These are phyloP conservation scores for Penicillium sp. DNA, from an alignment of 2,329 filamentous ascomycete genomes.

Conservation along the genomic window DNA sequence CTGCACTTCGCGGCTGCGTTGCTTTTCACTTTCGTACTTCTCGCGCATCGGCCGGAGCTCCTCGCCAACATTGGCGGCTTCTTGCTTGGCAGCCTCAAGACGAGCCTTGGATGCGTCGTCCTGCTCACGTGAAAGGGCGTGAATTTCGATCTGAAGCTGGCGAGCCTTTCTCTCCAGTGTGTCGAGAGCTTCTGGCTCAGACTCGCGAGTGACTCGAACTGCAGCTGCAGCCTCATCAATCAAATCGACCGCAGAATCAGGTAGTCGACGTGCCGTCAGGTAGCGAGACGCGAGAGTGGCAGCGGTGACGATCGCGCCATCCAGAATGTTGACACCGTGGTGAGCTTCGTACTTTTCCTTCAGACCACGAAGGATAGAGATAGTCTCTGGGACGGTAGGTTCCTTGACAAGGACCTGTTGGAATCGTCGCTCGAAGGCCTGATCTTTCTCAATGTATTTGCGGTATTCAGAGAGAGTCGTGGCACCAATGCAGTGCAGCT, in stretches of 20 bases:
- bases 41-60: conserved; percentile 84
- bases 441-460: conserved; percentile 98
- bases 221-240: conserved; percentile 94
- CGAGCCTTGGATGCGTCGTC: conserved; percentile 84
- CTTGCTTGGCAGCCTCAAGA: conserved; percentile 71
- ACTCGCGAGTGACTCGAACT: conserved; percentile 91
- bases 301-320: conserved; percentile 82
- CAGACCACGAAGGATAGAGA: conserved; percentile 94
- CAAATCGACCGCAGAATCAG: conserved; percentile 91
- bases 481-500: conserved; percentile 94
- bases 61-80: conserved; percentile 89
- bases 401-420: conserved; percentile 97
- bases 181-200: conserved; percentile 90
- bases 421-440: conserved; percentile 95
- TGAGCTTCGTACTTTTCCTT: conserved; percentile 98
- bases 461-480: conserved; percentile 92
- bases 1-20: conserved; percentile 82
- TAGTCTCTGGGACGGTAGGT: conserved; percentile 74
- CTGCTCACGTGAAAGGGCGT: conserved; percentile 85
- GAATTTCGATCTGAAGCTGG: conserved; percentile 94
- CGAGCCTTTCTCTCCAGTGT: conserved; percentile 81
- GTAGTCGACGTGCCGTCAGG: conserved; percentile 78
- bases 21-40: conserved; percentile 90
- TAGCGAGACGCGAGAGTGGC: conserved; percentile 90
- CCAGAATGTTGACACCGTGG: conserved; percentile 92